These are phyloP conservation scores for Auxenochlorella pyrenoidosa DNA, from an alignment of 139 green algal species.

Conservation along the genomic window DNA sequence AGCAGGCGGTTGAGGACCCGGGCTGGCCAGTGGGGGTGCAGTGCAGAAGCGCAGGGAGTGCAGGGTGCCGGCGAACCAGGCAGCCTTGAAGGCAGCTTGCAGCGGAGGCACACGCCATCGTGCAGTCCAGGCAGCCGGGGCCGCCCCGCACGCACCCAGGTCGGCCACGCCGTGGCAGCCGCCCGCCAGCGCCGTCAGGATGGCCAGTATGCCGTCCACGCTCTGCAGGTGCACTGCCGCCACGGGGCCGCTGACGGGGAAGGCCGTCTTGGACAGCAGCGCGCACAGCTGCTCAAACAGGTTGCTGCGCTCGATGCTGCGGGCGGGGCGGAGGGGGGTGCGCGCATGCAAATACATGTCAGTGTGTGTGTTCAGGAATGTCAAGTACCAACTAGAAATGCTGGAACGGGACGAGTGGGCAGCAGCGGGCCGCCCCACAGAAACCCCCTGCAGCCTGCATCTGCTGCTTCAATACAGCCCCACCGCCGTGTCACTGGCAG, in stretches of 20 bases:
- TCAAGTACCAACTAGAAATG: too few species aligned
- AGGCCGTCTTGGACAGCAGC: conserved; percentile 84
- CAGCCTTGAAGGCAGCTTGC: background rate
- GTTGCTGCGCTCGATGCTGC: conserved; percentile 75
- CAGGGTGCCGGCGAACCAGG: background rate
- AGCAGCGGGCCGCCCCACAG: too few species aligned
- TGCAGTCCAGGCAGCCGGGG: background rate
- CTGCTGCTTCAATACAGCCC: too few species aligned
- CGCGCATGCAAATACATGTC: background rate
- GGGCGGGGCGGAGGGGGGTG: background rate
- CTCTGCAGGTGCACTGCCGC: conserved; percentile 81
- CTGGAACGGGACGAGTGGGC: too few species aligned
- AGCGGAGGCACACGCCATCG: background rate
- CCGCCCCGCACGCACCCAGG: conserved; percentile 3
- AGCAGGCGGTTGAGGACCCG: too few species aligned
- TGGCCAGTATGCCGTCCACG: conserved; percentile 89
- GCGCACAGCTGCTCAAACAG: conserved; percentile 85
- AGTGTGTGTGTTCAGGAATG: too few species aligned
- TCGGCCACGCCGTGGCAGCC: background rate
- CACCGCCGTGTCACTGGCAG: too few species aligned
- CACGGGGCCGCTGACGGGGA: conserved; percentile 80
- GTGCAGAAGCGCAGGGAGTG: background rate
- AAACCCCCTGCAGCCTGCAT: too few species aligned
- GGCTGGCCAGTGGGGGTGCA: background rate
- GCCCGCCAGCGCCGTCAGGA: conserved; percentile 70